Evolutionary conservation across 441 rosid species (phyloP), one percentile per base, ranked within the genome.

Genomic region (Erysimum pusillum): DNA sequence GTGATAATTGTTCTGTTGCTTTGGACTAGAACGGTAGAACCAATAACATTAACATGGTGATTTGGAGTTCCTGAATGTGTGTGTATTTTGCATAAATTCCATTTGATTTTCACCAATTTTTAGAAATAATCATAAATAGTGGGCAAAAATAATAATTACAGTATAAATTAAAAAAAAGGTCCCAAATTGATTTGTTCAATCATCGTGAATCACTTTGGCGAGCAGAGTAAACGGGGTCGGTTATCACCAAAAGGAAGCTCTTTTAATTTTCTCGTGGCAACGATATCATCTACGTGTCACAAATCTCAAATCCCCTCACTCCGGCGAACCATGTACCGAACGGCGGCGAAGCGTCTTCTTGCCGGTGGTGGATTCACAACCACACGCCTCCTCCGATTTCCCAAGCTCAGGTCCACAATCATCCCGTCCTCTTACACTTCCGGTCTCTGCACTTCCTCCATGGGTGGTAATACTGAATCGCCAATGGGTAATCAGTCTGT

Each of bases 321-420:
- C 68, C 76, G 75, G 73, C 77, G 10, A 17, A 69, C 67, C 13
- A 88, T 92, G 97, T 88, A 83, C 65, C 80, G 93, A 83, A 81
- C 86, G 75, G 90, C 86, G 79, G 87, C 84, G 77, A 86, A 73
- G 76, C 82, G 87, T 75, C 76, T 91, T 41, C 76, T 84, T 38
- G 60, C 63, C 35, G 44, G 78, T 9, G 77, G 41, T 68, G 61
- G 61, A 15, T 25, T 79, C 1, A 59, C 75, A 13, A 31, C 76
- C 56, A 44, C 52, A 20, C 75, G 80, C 35, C 74, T 67, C 64
- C 66, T 69, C 56, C 69, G 87, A 71, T 68, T 59, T 6, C 77
- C 70, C 9, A 75, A 34, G 49, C 63, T 39, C 75, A 78, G 53
- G 46, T 41, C 74, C 7, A 15, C 75, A 5, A 41, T 67, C 54